phyloP scores from a whole-genome alignment of 1,284 basidiomycete species.

The Ustilago crameri region DNA sequence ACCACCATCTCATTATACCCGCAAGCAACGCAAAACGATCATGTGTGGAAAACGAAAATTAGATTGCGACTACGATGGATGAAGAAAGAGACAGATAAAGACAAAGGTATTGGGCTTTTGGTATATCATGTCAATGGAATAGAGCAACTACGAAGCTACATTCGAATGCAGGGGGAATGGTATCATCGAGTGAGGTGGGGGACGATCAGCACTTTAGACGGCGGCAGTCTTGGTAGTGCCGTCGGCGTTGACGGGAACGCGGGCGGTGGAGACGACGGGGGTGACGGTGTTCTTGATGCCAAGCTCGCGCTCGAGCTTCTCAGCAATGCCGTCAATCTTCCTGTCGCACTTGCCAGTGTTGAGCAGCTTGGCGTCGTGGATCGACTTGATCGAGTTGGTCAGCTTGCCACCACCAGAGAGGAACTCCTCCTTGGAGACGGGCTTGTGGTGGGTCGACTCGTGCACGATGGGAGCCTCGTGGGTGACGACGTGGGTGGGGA shows the following conservation, averaged over 20 bases:
- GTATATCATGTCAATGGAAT: slow-evolving; percentile 17
- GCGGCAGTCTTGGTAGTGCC: slow-evolving; percentile 15
- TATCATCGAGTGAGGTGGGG: slow-evolving; percentile 16
- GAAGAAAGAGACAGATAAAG: neutral
- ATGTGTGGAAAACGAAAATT: too few species aligned
- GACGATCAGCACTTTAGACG: slow-evolving; percentile 15
- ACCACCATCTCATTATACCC: neutral
- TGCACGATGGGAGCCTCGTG: slow-evolving; percentile 68
- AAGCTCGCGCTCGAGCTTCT: slow-evolving; percentile 53
- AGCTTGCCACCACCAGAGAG: slow-evolving; percentile 60
- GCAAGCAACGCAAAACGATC: too few species aligned
- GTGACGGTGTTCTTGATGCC: slow-evolving; percentile 26
- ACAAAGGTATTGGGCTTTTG: neutral
- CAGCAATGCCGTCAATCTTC: slow-evolving; percentile 58
- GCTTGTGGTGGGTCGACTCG: slow-evolving; percentile 62
- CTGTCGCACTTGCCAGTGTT: slow-evolving; percentile 62
- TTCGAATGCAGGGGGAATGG: slow-evolving; percentile 12
- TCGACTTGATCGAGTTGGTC: slow-evolving; percentile 37
- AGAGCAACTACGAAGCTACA: neutral
- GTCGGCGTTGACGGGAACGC: slow-evolving; percentile 4
- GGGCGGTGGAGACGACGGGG: slow-evolving; percentile 1
- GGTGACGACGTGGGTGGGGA: slow-evolving; percentile 60
- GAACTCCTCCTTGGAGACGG: slow-evolving; percentile 63
- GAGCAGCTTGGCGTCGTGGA: slow-evolving; percentile 58
- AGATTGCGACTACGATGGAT: too few species aligned